phyloP scores from a whole-genome alignment of 805 yeast genomes.

The Starmerella kuoi region DNA sequence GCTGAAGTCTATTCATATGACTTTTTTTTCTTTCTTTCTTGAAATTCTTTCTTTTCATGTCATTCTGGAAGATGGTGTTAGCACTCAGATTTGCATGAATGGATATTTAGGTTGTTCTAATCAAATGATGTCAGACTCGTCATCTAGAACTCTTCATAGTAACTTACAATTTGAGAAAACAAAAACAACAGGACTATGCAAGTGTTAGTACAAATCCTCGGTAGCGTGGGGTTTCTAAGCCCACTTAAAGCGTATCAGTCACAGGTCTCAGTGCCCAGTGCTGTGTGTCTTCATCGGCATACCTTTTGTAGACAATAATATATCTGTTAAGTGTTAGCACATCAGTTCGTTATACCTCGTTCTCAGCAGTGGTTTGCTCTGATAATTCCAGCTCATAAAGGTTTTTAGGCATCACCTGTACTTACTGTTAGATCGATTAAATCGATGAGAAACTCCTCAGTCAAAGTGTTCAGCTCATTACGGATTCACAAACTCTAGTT shows the following conservation, averaged over 20 bases:
- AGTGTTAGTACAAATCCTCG: constrained; percentile 39
- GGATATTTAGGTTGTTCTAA: constrained; percentile 65
- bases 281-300: constrained; percentile 65
- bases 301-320: constrained; percentile 4
- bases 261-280: constrained; percentile 98
- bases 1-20: background rate
- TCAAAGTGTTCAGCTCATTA: constrained; percentile 37
- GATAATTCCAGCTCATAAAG: constrained; percentile 97
- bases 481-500: constrained; percentile 57
- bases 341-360: constrained; percentile 36
- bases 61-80: too few relatives aligned
- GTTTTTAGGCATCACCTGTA: constrained; percentile 38
- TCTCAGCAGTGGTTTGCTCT: constrained; percentile 70
- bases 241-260: constrained; percentile 96
- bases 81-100: constrained; percentile 84
- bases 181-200: too few relatives aligned
- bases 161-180: constrained; percentile 20
- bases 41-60: background rate
- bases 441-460: constrained; percentile 20
- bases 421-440: constrained; percentile 18
- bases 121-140: constrained; percentile 99
- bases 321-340: constrained; percentile 15
- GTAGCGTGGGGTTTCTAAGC: constrained; percentile 97
- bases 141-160: constrained; percentile 60
- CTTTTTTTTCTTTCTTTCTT: background rate